Evolutionary conservation across 345 rosid species (phyloP).

Genomic region (Sisymbrium altissimum): DNA sequence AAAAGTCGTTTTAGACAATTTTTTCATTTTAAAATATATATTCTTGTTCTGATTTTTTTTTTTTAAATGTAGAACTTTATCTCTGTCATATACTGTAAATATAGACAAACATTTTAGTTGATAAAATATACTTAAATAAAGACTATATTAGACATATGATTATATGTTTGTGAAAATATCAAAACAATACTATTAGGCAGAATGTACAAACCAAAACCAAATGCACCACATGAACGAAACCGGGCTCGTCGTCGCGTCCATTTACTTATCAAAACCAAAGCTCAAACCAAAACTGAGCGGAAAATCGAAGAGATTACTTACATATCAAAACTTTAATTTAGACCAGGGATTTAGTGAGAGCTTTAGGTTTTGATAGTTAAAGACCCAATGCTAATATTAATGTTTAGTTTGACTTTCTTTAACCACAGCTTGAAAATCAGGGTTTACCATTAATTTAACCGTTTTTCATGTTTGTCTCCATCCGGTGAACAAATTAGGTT

Average conservation of each 20-base stretch:
- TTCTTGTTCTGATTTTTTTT: too few relatives aligned
- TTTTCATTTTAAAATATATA: not conserved
- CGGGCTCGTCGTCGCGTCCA: not conserved
- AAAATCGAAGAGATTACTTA: not conserved
- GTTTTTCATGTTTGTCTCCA: conserved; percentile 7
- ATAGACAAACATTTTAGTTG: not conserved
- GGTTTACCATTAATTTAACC: not conserved
- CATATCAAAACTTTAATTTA: not conserved
- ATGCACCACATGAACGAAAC: not conserved
- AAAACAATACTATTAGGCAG: not conserved
- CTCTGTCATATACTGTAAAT: not conserved
- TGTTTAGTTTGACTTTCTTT: conserved; percentile 14
- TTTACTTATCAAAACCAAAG: not conserved
- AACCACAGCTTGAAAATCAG: conserved; percentile 1
- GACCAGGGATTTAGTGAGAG: not conserved
- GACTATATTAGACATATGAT: not conserved
- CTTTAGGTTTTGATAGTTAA: not conserved
- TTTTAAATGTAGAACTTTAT: not conserved
- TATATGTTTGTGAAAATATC: not conserved
- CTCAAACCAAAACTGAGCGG: not conserved
- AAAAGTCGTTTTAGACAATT: not conserved
- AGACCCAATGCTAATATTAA: not conserved
- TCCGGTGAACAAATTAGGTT: conserved; percentile 5
- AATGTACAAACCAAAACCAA: not conserved
- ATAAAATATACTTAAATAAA: not conserved